phyloP scores from a whole-genome alignment of 2,329 filamentous ascomycete species.

The Nigrospora oryzae region DNA sequence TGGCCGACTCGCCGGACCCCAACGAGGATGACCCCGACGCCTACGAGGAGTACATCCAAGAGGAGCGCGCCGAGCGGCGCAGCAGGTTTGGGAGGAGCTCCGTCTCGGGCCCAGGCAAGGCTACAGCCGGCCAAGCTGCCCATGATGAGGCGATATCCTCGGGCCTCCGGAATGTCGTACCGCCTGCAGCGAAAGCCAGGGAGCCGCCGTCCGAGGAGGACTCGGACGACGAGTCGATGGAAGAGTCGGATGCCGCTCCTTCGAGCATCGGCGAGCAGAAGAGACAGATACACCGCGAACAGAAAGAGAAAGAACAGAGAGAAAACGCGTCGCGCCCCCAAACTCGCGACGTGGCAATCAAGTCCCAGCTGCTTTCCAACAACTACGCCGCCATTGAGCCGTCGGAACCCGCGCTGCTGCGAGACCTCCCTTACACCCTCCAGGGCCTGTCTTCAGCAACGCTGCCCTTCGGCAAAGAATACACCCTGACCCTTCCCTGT shows the following conservation, averaged over 20 bases:
- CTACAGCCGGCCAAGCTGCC: neutral
- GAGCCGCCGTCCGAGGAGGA: conserved; percentile 1
- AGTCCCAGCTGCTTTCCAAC: conserved; percentile 47
- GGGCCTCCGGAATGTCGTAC: conserved; percentile 1
- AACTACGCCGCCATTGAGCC: conserved; percentile 51
- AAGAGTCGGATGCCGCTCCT: conserved; percentile 1
- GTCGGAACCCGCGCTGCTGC: conserved; percentile 57
- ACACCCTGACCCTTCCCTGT: conserved; percentile 65
- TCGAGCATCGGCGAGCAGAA: conserved; percentile 15
- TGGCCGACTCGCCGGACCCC: conserved; percentile 61
- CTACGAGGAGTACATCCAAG: conserved; percentile 20
- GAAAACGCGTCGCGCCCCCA: conserved; percentile 10
- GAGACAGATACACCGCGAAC: conserved; percentile 12
- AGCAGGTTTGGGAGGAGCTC: conserved; percentile 7
- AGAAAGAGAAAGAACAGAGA: conserved; percentile 14
- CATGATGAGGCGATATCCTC: conserved; percentile 1
- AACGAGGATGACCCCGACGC: conserved; percentile 32
- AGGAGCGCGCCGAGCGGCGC: conserved; percentile 13
- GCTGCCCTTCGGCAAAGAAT: conserved; percentile 63
- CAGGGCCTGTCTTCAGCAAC: conserved; percentile 87
- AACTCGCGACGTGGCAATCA: conserved; percentile 44
- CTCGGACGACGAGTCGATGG: conserved; percentile 6
- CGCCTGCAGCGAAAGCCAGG: neutral
- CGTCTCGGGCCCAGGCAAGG: neutral
- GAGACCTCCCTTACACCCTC: conserved; percentile 84